These are phyloP conservation scores for Alternaria brassicae DNA, from an alignment of 2,329 filamentous ascomycete species.

Conservation along the genomic window DNA sequence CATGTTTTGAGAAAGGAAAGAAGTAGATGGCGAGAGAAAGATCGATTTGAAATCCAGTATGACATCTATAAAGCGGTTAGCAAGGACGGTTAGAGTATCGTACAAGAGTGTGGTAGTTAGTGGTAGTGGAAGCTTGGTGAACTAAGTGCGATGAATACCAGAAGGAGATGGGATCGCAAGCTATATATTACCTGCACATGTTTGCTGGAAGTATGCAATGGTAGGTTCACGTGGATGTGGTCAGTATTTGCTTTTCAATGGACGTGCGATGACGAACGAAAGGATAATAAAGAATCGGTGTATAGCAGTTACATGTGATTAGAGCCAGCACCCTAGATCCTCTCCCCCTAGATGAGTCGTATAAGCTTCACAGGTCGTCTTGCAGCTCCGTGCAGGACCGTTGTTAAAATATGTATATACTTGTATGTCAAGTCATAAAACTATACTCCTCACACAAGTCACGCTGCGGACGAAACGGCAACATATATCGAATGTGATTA, in stretches of 20 bases:
- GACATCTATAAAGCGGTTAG: neutral
- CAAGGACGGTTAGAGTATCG: neutral
- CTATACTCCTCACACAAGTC: neutral
- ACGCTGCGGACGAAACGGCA: neutral
- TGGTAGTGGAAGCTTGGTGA: neutral
- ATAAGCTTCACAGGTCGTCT: neutral
- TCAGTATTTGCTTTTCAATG: neutral
- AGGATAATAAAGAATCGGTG: neutral
- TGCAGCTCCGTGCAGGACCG: neutral
- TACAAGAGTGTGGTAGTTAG: too few species aligned
- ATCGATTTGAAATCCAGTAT: neutral
- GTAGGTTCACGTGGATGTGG: neutral
- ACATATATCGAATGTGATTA: neutral
- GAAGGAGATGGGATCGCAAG: neutral
- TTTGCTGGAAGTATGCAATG: neutral
- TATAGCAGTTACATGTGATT: neutral
- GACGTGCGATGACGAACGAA: neutral
- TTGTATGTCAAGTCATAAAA: neutral
- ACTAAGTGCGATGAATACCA: neutral
- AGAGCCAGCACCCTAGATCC: too few species aligned
- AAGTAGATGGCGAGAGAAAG: neutral
- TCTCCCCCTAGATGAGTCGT: neutral
- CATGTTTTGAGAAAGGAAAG: neutral
- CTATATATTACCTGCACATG: neutral
- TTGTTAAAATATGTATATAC: neutral